Base-by-base conservation (phyloP, 2,329 filamentous ascomycete genomes). In the Fusarium proliferatum region DNA sequence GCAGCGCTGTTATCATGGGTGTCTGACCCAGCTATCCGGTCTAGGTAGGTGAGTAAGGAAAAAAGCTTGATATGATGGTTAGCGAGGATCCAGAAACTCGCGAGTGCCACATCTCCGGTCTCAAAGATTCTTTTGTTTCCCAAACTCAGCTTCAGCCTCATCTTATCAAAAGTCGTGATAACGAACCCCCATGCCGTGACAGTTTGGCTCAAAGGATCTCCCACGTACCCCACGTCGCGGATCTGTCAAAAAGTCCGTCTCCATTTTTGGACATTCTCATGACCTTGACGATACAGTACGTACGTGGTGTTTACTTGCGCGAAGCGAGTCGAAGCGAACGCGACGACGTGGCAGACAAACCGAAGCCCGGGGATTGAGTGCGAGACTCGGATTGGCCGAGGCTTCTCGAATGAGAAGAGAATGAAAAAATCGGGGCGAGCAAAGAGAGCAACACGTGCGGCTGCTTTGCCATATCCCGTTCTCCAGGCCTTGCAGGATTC, bases 181-280 rank as follows among this genome's bases (percentile, higher is more conserved):
- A 26, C 19, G 34, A 58, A 61, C 66, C 62, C 66, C 66, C 62
- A 69, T 67, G 55, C 28, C 13, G 55, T 45, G 58, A 59, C 26
- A 11, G 13, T 39, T n/a, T 33, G 21, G 11, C 48, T 26, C 45
- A 23, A 39, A 5, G 16, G 7, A 39, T 56, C 41, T 58, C 45
- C 43, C 62, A 55, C 67, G 59, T 55, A 76, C 75, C 70, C 70
- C 75, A 74, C 74, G 74, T 61, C 49, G 46, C 26, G 51, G 51
- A 72, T 62, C 38, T 72, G 42, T 43, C 33, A 42, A 57, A 36
- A 16, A 51, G 53, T 64, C 56, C 51, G 64, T 68, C 51, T 63
- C 71, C 59, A 57, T 65, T 55, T 67, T 34, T 64, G 55, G 46
- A 23, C 45, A 65, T 67, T 64, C 52, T 45, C 53, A 39, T 65